Evolutionary conservation across 768 basidiomycete species (phyloP), one percentile per base, ranked within the genome.

Genomic region (Leccinum barrowsii): DNA sequence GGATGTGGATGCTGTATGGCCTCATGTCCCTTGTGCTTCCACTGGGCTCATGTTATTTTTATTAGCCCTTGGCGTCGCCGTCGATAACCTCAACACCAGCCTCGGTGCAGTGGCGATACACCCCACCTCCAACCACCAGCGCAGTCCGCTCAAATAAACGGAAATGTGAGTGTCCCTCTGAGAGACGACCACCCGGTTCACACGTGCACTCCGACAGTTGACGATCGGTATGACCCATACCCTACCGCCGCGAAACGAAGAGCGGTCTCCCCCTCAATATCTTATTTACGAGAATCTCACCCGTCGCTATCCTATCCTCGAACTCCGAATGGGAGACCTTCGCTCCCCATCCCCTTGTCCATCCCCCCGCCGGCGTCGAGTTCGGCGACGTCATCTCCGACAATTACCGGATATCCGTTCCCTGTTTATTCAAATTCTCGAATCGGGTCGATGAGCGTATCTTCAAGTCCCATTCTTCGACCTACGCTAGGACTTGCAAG

Each of bases 151-250:
- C 85, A 15, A 91, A 87, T 67, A 92, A 92, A 71, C 85, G 90
- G 51, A 92, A 92, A 82, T 72, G 90, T 89, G 67, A 65, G 72
- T 57, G 32, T 48, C 58, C 35, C 17, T 50, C 19, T 17, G 30
- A 61, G 47, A 59, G 48, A 26, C 12, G 26, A 32, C n/a, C 5
- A 46, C 24, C 7, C 50, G 12, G 57, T 46, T 68, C 26, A 61
- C 63, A 57, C 53, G 47, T 62, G 40, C 30, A 24, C 37, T 34
- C 64, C 26, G 26, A 26, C 26, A 90, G 89, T 89, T 62, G 90
- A 92, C 56, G 90, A 92, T 69, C 85, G 90, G 10, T 92, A 88
- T 69, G 90, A 92, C 69, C 90, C 90, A 51, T 92, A 92, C 73
- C 86, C 87, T 32, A 84, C 81, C 47, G 78, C 86, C 17, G 83